These are phyloP conservation scores for Macroventuria anomochaeta DNA, from an alignment of 2,329 filamentous ascomycete species.

Conservation along the genomic window DNA sequence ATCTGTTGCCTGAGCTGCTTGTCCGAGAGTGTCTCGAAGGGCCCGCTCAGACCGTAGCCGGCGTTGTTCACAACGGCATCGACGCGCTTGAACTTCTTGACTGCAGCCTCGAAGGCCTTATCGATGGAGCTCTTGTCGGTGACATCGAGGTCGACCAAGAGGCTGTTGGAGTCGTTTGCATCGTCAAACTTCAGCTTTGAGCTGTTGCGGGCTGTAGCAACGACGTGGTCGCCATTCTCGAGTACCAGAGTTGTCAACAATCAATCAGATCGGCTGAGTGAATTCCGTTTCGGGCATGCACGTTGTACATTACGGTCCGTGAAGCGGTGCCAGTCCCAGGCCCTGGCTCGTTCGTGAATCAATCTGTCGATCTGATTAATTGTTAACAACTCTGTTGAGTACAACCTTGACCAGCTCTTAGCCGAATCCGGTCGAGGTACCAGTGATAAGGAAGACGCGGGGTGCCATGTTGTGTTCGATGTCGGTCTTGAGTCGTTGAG, in stretches of 20 bases:
- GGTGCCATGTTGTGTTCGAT: constrained; percentile 44
- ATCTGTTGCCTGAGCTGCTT: constrained; percentile 60
- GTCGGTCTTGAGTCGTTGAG: background rate
- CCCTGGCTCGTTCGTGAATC: too few species aligned
- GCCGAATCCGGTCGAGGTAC: constrained; percentile 57
- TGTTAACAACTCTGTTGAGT: too few species aligned
- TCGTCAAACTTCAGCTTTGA: constrained; percentile 51
- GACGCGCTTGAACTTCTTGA: constrained; percentile 60
- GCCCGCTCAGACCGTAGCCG: constrained; percentile 62
- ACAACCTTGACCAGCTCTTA: constrained; percentile 53
- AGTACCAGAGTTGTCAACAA: too few species aligned
- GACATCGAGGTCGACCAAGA: constrained; percentile 61
- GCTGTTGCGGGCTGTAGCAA: constrained; percentile 56
- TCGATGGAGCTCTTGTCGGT: constrained; percentile 55
- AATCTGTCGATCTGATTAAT: too few species aligned
- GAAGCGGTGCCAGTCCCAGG: too few species aligned
- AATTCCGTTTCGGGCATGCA: too few species aligned
- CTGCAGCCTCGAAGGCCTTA: constrained; percentile 53
- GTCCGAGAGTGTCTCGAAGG: constrained; percentile 61
- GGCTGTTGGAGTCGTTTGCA: constrained; percentile 55
- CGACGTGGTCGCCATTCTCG: constrained; percentile 53
- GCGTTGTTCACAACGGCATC: constrained; percentile 69
- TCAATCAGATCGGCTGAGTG: too few species aligned
- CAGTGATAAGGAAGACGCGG: constrained; percentile 57
- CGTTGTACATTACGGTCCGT: too few species aligned